Evolutionary conservation across 2,329 filamentous ascomycete species (phyloP), one percentile per base, ranked within the genome.

Genomic region (Exophiala xenobiotica): DNA sequence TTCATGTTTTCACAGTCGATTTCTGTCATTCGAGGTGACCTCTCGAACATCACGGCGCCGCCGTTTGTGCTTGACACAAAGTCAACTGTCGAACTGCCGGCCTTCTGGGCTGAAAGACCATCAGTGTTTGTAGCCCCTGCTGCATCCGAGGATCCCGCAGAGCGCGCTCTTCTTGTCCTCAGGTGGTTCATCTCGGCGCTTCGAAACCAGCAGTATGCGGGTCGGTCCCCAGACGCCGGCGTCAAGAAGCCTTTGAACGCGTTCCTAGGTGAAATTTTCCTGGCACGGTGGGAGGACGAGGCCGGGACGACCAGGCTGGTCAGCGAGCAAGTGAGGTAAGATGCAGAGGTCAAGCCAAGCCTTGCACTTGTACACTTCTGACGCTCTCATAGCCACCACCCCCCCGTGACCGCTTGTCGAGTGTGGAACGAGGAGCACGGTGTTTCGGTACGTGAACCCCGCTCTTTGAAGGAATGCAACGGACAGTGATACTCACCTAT

Each of bases 151-250:
- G 87, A 95, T 67, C 81, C 90, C 0, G 82, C 87, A 63, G 93
- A 90, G 75, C 84, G 92, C 56, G 86, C 89, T 16, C 73, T 95
- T 60, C 77, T 92, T 26, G 92, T 97, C n/a, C 76, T 96, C 63
- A 95, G 92, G 71, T 97, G 92, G 92, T 97, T 96, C 74, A 74
- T 97, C 49, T 91, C 85, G 65, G 96, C 91, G 3, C 78, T 97
- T 46, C 95, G 93, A 75, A 89, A 95, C 71, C 90, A 95, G 46
- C 57, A 60, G 37, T 62, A 62, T 74, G 75, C 55, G 70, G 74
- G 54, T 12, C 43, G 56, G 6, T 35, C 46, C 9, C 49, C 49
- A 31, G 49, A 48, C 16, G 48, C 57, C 27, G 60, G 60, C 6
- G 44, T 62, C 26, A 62, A 62, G 51, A 62, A 62, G 43, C 60